Conservation (phyloP, 2,329 filamentous ascomycete genomes). For the Sordariomycetes sp. region DNA sequence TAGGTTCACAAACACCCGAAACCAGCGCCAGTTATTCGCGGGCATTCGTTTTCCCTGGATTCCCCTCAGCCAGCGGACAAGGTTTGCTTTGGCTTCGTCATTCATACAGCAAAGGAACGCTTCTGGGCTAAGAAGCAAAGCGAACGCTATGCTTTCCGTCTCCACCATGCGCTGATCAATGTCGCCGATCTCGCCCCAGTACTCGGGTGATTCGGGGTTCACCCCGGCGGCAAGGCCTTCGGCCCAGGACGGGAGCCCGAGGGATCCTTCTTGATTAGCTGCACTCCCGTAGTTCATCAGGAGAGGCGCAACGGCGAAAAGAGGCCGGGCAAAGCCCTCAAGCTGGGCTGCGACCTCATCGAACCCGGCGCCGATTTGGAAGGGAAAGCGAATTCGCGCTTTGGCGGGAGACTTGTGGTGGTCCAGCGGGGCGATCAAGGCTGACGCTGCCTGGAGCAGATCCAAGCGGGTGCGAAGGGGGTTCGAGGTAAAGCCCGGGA, state of each 20-base stretch:
- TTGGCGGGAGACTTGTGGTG: conserved; percentile 20
- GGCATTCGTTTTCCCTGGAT: conserved; percentile 35
- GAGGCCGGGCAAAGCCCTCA: conserved; percentile 30
- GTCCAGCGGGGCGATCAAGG: conserved; percentile 21
- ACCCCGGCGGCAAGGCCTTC: conserved; percentile 18
- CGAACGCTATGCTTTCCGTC: conserved; percentile 37
- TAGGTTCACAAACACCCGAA: conserved; percentile 37
- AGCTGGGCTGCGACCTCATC: conserved; percentile 32
- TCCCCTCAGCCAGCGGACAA: conserved; percentile 26
- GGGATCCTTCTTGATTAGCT: not conserved
- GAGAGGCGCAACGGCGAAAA: conserved; percentile 22
- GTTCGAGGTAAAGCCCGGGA: conserved; percentile 29
- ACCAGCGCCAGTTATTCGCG: conserved; percentile 40
- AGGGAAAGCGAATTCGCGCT: conserved; percentile 23
- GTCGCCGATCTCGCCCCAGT: conserved; percentile 34
- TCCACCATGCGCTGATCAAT: conserved; percentile 44
- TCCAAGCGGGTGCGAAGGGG: conserved; percentile 22
- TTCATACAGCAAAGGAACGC: conserved; percentile 19
- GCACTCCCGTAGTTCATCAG: conserved; percentile 30
- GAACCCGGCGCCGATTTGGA: conserved; percentile 27
- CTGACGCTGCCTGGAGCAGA: conserved; percentile 19
- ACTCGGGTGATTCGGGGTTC: conserved; percentile 22
- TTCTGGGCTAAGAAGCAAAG: conserved; percentile 30
- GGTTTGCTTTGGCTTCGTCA: conserved; percentile 18
- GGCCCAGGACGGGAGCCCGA: conserved; percentile 15